A percentile compares a stretch with the other conserved stretches of the same genome.
Evolutionary conservation across 140 eudicot species (phyloP).

Genomic region (Senecio squalidus): DNA sequence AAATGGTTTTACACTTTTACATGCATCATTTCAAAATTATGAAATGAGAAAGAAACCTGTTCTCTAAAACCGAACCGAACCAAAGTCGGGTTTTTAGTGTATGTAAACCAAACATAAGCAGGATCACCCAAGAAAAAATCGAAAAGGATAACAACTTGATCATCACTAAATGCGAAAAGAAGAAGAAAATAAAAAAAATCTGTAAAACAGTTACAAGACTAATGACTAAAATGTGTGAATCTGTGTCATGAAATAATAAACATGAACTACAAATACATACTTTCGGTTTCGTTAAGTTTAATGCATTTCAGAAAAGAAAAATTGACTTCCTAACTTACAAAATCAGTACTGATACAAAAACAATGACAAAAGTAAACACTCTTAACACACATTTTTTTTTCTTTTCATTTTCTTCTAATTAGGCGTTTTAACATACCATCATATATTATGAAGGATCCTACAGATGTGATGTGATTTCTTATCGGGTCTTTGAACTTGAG

Average conservation of each 20-base stretch:
- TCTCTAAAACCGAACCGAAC: no score
- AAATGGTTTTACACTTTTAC: no score
- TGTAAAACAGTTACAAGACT: background rate
- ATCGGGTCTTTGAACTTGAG: constrained; percentile 19
- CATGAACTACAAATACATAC: constrained; percentile 23
- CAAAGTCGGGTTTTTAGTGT: no score
- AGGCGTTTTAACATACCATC: constrained; percentile 20
- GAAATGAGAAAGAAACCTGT: no score
- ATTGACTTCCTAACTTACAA: constrained; percentile 20
- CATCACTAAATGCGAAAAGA: no score
- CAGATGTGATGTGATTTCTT: constrained; percentile 28
- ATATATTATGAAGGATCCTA: constrained; percentile 34
- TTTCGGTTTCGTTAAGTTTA: constrained; percentile 17
- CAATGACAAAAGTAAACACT: constrained; percentile 22
- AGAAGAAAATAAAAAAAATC: background rate
- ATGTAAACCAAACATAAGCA: no score
- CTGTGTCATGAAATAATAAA: constrained; percentile 15
- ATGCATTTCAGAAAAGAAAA: constrained; percentile 4
- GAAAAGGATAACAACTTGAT: no score
- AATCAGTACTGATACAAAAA: constrained; percentile 24
- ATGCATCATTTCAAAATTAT: no score
- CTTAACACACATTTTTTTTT: constrained; percentile 21
- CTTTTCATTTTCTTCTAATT: constrained; percentile 16
- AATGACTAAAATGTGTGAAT: constrained; percentile 5
- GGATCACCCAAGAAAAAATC: no score